Evolutionary conservation across 2,329 filamentous ascomycete species (phyloP), one percentile per base, ranked within the genome.

Genomic region (Penicillium sp.): DNA sequence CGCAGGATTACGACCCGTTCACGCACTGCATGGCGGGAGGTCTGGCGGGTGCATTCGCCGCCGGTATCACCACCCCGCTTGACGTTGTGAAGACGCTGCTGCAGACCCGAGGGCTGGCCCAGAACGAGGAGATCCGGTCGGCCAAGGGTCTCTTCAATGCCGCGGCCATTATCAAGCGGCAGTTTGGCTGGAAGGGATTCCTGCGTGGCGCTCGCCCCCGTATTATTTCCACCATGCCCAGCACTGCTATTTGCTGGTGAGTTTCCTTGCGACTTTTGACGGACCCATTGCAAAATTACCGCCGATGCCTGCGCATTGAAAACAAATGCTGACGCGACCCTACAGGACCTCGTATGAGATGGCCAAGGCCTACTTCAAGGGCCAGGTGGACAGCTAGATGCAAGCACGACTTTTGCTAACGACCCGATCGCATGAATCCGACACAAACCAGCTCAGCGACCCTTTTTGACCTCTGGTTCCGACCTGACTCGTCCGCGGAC

Each of bases 191-290:
- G 62, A 76, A 75, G 49, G 93, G 93, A 3, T 98, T 97, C 72
- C 91, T 96, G 74, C 90, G 94, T 66, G 93, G 93, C 38, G 81
- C 96, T 66, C 84, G 87, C 61, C 93, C 93, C 41, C 80, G 93
- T 63, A 85, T 98, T 42, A 83, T 98, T 55, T 96, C 90, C 10
- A 95, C 93, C 1, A 97, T 97, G 86, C 93, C 93, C 15, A 96
- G 90, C 73, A 98, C 93, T 31, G 93, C 93, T n/a, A 98, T 98
- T 65, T 98, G 93, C 77, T 98, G 93, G 93, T 93, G 67, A 64
- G 77, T 70, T n/a, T n/a, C n/a, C n/a, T n/a, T n/a, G n/a, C n/a
- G n/a, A n/a, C n/a, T n/a, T n/a, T n/a, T n/a, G n/a, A n/a, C n/a
- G n/a, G n/a, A n/a, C 43, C 46, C 22, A 29, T 32, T 55, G 15